Evolutionary conservation across 768 basidiomycete genomes (phyloP).

Genomic region (Suillus subaureus): DNA sequence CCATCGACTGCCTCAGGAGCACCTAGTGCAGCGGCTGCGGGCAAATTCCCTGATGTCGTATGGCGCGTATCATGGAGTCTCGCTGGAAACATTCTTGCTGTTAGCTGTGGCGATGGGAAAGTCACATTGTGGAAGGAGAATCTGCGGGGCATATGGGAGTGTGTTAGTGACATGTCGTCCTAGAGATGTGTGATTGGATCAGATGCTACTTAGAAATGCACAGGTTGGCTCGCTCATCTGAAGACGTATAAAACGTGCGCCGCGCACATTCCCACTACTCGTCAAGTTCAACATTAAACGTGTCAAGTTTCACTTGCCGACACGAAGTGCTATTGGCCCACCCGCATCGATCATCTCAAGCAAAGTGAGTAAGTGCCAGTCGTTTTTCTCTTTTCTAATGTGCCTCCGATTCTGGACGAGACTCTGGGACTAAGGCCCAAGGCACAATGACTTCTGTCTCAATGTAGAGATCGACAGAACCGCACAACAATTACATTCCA

Average conservation of each 20-base stretch:
- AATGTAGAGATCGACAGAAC: slow-evolving; percentile 52
- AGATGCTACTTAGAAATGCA: slow-evolving; percentile 1
- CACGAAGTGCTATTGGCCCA: slow-evolving; percentile 56
- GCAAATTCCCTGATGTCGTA: slow-evolving; percentile 95
- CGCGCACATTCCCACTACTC: slow-evolving; percentile 30
- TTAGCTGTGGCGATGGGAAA: slow-evolving; percentile 97
- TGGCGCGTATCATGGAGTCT: slow-evolving; percentile 99
- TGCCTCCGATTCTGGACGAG: slow-evolving; percentile 47
- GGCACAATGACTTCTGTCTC: neutral
- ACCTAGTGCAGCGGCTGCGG: slow-evolving; percentile 48
- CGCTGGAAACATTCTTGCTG: slow-evolving; percentile 93
- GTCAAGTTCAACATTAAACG: slow-evolving; percentile 3
- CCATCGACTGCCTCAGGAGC: slow-evolving; percentile 55
- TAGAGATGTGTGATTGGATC: slow-evolving; percentile 34
- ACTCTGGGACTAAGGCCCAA: slow-evolving; percentile 32
- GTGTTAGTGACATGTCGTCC: slow-evolving; percentile 92
- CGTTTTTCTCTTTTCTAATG: slow-evolving; percentile 68
- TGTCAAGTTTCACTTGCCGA: slow-evolving; percentile 55
- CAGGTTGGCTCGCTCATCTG: slow-evolving; percentile 15
- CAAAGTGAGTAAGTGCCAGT: slow-evolving; percentile 43
- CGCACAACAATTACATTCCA: slow-evolving; percentile 65
- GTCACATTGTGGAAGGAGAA: slow-evolving; percentile 99
- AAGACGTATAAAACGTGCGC: slow-evolving; percentile 37
- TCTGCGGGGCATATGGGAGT: slow-evolving; percentile 93
- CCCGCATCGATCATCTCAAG: slow-evolving; percentile 58